Base-by-base conservation (phyloP, 805 yeast genomes). In the Tetrapisispora taiwanensis region DNA sequence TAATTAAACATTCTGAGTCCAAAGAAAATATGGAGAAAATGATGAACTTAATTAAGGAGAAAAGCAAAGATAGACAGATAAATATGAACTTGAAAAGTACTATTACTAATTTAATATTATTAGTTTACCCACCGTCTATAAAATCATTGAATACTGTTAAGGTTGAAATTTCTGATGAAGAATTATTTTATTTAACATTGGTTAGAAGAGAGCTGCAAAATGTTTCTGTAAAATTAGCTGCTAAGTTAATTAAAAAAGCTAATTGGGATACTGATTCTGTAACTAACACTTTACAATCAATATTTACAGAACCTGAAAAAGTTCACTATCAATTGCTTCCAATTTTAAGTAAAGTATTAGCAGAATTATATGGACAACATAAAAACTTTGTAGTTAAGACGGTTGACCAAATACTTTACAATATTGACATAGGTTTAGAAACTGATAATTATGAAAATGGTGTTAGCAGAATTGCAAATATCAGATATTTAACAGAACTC, bases 371-470 rank as follows among this genome's bases (percentile, higher is more conserved):
- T 24, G 55, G 51, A 10, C 58, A 64, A 20, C 65, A 72, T 42
- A 64, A 68, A 15, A 55, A 63, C 14, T 66, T 82, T 44, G 62
- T 66, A 12, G 60, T 72, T 2, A 54, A 55, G 20, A 73, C 78
- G 1, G 62, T 85, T 41, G 95, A 89, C 59, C 66, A 73, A 14
- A 43, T 81, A 2, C 50, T 83, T 14, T 95, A 88, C 54, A 68
- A 70, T n/a, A 69, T 84, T 14, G 68, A 72, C 9, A 54, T 78
- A 22, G 92, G 87, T 0, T 62, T 87, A 47, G 95, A 87, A 54
- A 51, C 68, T 5, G 76, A 79, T 48, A 76, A 77, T 51, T 81
- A 74, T 54, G 68, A 76, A 44, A 59, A 65, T 41, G 81, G 81
- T 52, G 72, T 88, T 56, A 63, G 65, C 13, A 66, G 95, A 46